These are phyloP conservation scores for Hypoxylon sp. DNA, from an alignment of 2,329 filamentous ascomycete species.

Conservation along the genomic window DNA sequence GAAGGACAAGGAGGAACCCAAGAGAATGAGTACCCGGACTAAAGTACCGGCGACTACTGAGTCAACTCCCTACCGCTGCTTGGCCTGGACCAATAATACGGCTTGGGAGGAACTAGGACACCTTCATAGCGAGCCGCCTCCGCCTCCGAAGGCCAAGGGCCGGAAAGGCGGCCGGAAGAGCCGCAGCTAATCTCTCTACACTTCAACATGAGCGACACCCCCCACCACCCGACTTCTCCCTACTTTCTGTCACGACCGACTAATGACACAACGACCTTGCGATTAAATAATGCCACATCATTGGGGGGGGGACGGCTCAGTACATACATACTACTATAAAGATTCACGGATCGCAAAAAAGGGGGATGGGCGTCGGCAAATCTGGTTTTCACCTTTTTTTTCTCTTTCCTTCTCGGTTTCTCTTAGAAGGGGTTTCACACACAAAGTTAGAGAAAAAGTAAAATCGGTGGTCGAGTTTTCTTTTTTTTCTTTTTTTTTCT, in stretches of 20 bases:
- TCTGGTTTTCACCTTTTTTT: neutral
- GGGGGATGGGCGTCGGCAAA: neutral
- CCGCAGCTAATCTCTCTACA: constrained; percentile 30
- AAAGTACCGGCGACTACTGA: constrained; percentile 62
- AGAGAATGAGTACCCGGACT: constrained; percentile 61
- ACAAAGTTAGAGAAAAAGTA: neutral
- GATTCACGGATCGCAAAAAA: neutral
- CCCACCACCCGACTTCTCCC: neutral
- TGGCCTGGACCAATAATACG: constrained; percentile 68
- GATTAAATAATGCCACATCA: too few species aligned
- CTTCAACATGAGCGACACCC: too few species aligned
- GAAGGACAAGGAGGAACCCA: constrained; percentile 50
- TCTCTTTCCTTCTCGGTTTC: neutral
- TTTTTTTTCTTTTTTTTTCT: too few species aligned
- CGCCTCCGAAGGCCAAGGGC: constrained; percentile 61
- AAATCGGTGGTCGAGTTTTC: too few species aligned
- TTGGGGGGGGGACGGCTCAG: neutral
- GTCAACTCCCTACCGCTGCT: constrained; percentile 60
- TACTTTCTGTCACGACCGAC: neutral
- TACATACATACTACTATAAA: neutral
- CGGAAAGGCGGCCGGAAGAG: constrained; percentile 64
- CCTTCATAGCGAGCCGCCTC: constrained; percentile 66
- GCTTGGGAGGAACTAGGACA: constrained; percentile 69
- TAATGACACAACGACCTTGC: too few species aligned
- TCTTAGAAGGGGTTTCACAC: neutral